A percentile compares a stretch with the other conserved stretches of the same genome.
These are phyloP conservation scores for Aspergillus sparsus DNA, from an alignment of 495 filamentous ascomycete genomes.

Conservation along the genomic window DNA sequence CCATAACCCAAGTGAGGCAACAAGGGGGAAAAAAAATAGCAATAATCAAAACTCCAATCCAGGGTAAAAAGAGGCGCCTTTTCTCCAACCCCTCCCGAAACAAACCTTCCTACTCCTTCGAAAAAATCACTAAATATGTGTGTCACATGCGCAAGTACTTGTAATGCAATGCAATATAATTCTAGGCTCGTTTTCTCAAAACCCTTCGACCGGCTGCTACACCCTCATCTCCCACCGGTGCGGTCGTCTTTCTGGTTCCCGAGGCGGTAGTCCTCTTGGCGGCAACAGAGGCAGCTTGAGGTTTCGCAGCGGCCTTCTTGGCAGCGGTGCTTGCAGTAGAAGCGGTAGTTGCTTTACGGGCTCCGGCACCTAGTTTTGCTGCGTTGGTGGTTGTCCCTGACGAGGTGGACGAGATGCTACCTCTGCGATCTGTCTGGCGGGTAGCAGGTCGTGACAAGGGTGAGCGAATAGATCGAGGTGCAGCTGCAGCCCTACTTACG, in stretches of 20 bases:
- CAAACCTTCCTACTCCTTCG: not conserved
- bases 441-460: conserved; percentile 43
- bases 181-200: conserved; percentile 49
- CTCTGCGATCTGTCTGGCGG: conserved; percentile 48
- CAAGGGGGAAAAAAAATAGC: too few relatives aligned
- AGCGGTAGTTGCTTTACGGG: conserved; percentile 50
- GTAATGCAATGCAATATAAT: too few relatives aligned
- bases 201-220: conserved; percentile 43
- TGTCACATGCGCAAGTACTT: not conserved
- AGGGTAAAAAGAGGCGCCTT: too few relatives aligned
- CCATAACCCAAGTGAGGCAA: too few relatives aligned
- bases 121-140: not conserved
- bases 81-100: too few relatives aligned
- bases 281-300: conserved; percentile 37
- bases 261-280: conserved; percentile 40
- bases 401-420: conserved; percentile 45
- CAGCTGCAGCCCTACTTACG: conserved; percentile 32
- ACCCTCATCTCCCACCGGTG: conserved; percentile 36
- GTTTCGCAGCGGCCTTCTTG: conserved; percentile 46
- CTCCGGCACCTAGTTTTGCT: conserved; percentile 45
- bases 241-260: conserved; percentile 39
- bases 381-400: conserved; percentile 61
- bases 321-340: conserved; percentile 43
- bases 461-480: conserved; percentile 33
- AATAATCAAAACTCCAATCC: too few relatives aligned